These are phyloP conservation scores for Cyclaneusma minus DNA, from an alignment of 2,329 filamentous ascomycete species.

Conservation along the genomic window DNA sequence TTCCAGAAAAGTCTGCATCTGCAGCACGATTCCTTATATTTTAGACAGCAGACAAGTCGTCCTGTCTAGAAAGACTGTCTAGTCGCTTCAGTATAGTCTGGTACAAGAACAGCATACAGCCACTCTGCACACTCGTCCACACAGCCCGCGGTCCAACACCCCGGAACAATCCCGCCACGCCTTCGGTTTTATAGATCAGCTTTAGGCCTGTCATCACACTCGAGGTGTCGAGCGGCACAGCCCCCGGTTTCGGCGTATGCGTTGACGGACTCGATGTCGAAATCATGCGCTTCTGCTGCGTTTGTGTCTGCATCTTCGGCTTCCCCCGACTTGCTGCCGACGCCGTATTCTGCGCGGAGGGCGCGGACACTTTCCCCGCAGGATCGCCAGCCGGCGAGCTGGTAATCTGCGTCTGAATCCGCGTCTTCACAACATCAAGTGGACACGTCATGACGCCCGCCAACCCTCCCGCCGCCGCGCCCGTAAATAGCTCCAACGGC, in stretches of 20 bases:
- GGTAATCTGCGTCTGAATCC: slow-evolving; percentile 83
- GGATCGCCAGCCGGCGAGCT: slow-evolving; percentile 23
- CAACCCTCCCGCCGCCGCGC: slow-evolving; percentile 77
- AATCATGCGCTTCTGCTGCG: slow-evolving; percentile 52
- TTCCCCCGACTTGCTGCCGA: slow-evolving; percentile 12
- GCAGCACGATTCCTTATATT: too few species aligned
- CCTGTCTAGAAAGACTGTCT: slow-evolving; percentile 27
- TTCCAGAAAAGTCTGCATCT: too few species aligned
- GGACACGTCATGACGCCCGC: slow-evolving; percentile 92
- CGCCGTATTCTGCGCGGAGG: slow-evolving; percentile 8
- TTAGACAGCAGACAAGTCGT: neutral
- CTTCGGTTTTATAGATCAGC: slow-evolving; percentile 83
- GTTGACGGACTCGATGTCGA: slow-evolving; percentile 85
- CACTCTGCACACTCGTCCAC: slow-evolving; percentile 95
- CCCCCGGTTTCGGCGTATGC: slow-evolving; percentile 62
- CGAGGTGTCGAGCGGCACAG: slow-evolving; percentile 71
- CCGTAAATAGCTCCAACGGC: slow-evolving; percentile 73
- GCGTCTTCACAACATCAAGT: slow-evolving; percentile 91
- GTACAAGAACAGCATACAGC: slow-evolving; percentile 92
- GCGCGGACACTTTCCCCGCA: slow-evolving; percentile 9
- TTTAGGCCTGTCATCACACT: slow-evolving; percentile 73
- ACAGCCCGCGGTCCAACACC: slow-evolving; percentile 85
- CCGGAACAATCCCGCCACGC: slow-evolving; percentile 78
- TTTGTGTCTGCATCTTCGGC: slow-evolving; percentile 19
- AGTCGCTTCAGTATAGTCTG: slow-evolving; percentile 72